Evolutionary conservation across 768 basidiomycete species (phyloP).

Genomic region (Suillus luteus): DNA sequence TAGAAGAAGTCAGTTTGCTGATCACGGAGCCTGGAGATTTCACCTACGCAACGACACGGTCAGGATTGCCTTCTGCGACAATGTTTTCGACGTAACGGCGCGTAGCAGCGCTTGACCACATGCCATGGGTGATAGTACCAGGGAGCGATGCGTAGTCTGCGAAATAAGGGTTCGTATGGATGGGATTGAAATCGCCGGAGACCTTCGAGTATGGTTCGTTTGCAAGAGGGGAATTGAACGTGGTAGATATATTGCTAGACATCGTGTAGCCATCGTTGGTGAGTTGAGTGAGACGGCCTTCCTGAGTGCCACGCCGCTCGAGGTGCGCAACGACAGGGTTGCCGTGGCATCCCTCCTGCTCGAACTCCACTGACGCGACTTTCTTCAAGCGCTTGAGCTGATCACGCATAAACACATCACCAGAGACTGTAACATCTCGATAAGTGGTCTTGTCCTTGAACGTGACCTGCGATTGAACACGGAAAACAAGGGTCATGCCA

Average conservation of each 20-base stretch:
- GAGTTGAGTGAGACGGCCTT: conserved; percentile 77
- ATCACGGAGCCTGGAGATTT: neutral
- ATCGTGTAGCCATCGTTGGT: conserved; percentile 87
- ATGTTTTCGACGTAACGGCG: conserved; percentile 91
- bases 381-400: conserved; percentile 87
- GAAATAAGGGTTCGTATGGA: conserved; percentile 98
- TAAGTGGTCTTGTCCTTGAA: conserved; percentile 92
- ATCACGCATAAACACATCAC: conserved; percentile 85
- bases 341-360: conserved; percentile 84
- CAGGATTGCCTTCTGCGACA: conserved; percentile 89
- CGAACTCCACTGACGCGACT: conserved; percentile 86
- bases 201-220: conserved; percentile 96
- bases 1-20: conserved; percentile 30
- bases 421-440: conserved; percentile 77
- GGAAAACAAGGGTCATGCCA: conserved; percentile 88
- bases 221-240: conserved; percentile 82
- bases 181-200: conserved; percentile 98
- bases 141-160: conserved; percentile 91
- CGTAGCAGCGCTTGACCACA: conserved; percentile 96
- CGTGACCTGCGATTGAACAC: conserved; percentile 78
- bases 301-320: conserved; percentile 82
- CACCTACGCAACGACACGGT: conserved; percentile 84
- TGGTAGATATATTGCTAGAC: conserved; percentile 58
- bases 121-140: conserved; percentile 95
- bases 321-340: conserved; percentile 94